These are phyloP conservation scores for Cyclocybe aegerita DNA, from an alignment of 768 basidiomycete genomes.

Conservation along the genomic window DNA sequence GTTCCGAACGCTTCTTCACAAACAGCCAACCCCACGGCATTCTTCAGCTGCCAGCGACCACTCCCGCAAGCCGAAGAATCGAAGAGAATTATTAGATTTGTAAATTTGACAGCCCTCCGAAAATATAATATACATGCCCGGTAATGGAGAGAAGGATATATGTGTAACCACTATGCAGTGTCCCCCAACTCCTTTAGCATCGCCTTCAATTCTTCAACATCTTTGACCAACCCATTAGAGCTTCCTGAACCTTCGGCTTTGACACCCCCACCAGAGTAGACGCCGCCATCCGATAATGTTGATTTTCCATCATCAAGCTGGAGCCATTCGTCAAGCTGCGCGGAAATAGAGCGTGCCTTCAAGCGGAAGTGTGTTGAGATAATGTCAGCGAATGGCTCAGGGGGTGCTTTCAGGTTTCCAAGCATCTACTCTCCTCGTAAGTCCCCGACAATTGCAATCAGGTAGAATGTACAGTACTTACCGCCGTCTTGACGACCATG, in stretches of 20 bases:
- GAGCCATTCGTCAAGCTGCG: conserved; percentile 83
- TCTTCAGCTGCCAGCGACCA: too few relatives aligned
- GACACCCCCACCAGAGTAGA: conserved; percentile 23
- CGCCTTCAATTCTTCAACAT: conserved; percentile 70
- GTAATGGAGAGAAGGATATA: too few relatives aligned
- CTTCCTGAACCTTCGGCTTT: conserved; percentile 39
- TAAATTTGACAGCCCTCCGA: too few relatives aligned
- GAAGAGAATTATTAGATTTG: too few relatives aligned
- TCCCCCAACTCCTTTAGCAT: conserved; percentile 47
- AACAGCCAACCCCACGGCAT: too few relatives aligned
- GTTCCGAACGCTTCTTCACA: too few relatives aligned
- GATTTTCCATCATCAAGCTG: conserved; percentile 68
- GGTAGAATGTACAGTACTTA: conserved; percentile 30
- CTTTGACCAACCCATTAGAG: conserved; percentile 62
- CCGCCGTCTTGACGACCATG: conserved; percentile 90
- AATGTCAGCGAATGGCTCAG: conserved; percentile 84
- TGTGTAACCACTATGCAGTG: too few relatives aligned
- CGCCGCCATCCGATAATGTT: conserved; percentile 56
- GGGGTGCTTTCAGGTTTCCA: conserved; percentile 76
- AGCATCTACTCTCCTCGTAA: conserved; percentile 58
- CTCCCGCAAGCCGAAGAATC: too few relatives aligned
- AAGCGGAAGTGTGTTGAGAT: conserved; percentile 90
- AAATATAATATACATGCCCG: neutral
- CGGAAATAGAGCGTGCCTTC: conserved; percentile 67
- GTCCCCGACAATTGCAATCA: too few relatives aligned